These are phyloP conservation scores for Fibroporia radiculosa DNA, from an alignment of 768 basidiomycete species.

Conservation along the genomic window DNA sequence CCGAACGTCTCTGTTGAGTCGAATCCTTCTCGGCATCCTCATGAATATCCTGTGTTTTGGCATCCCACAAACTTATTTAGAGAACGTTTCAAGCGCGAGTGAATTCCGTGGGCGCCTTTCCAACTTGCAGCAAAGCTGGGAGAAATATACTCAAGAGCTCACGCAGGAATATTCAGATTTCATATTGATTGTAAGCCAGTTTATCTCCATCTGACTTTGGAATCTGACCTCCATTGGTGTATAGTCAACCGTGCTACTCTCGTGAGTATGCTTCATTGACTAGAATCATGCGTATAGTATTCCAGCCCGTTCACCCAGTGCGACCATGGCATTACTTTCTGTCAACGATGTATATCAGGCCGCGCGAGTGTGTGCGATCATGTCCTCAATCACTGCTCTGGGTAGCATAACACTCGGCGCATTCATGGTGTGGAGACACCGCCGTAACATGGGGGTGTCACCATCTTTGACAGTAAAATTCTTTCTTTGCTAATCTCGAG, in stretches of 20 bases:
- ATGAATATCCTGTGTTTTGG: constrained; percentile 42
- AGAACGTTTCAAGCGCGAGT: constrained; percentile 39
- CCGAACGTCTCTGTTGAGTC: constrained; percentile 9
- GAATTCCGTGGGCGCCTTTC: constrained; percentile 43
- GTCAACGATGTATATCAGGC: constrained; percentile 31
- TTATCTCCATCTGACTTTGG: neutral
- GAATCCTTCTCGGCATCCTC: constrained; percentile 27
- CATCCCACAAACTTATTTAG: constrained; percentile 44
- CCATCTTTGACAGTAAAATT: constrained; percentile 27
- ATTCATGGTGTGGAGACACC: constrained; percentile 51
- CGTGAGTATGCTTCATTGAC: constrained; percentile 26
- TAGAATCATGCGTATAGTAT: neutral
- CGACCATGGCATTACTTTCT: constrained; percentile 42
- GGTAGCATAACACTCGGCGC: constrained; percentile 49
- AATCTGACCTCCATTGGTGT: neutral
- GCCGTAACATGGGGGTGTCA: constrained; percentile 34
- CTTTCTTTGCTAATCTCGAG: too few species aligned
- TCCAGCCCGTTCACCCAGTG: constrained; percentile 23
- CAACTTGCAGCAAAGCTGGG: constrained; percentile 42
- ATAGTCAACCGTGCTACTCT: constrained; percentile 47
- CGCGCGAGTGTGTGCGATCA: constrained; percentile 27
- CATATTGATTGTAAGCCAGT: constrained; percentile 39
- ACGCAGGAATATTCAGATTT: constrained; percentile 51
- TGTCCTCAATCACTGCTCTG: constrained; percentile 43
- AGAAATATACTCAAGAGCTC: constrained; percentile 40